These are phyloP conservation scores for Pichia eremophila DNA, from an alignment of 805 yeast species.

Conservation along the genomic window DNA sequence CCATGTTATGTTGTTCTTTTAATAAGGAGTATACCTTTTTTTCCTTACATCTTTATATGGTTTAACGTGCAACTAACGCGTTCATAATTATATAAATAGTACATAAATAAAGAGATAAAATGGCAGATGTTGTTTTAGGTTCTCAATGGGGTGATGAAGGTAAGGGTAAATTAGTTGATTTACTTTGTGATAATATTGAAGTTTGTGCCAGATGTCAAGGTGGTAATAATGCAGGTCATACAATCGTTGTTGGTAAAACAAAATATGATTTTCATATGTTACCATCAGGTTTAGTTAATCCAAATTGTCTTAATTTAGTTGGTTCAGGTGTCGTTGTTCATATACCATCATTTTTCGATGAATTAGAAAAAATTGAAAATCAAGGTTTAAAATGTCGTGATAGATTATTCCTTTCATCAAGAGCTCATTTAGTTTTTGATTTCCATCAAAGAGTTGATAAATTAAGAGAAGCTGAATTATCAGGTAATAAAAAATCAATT, in stretches of 20 bases:
- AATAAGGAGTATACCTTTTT: background rate
- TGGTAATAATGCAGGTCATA: constrained; percentile 99
- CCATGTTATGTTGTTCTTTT: background rate
- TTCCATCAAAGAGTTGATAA: constrained; percentile 97
- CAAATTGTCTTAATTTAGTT: constrained; percentile 78
- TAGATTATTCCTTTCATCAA: constrained; percentile 78
- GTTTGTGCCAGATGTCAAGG: constrained; percentile 98
- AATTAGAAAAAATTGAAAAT: constrained; percentile 67
- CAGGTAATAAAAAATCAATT: constrained; percentile 70
- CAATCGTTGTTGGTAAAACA: constrained; percentile 81
- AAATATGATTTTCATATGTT: constrained; percentile 98
- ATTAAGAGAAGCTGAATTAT: constrained; percentile 85
- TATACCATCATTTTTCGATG: constrained; percentile 85
- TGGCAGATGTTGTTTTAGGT: constrained; percentile 93
- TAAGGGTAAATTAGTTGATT: constrained; percentile 93
- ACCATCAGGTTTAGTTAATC: constrained; percentile 95
- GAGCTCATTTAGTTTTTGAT: constrained; percentile 95
- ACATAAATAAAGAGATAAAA: constrained; percentile 15
- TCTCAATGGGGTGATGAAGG: constrained; percentile 99
- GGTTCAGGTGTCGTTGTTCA: constrained; percentile 97
- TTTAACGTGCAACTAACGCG: constrained; percentile 8
- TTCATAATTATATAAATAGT: background rate
- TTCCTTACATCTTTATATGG: background rate
- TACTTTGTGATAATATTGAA: constrained; percentile 89
- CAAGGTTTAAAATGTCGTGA: constrained; percentile 73